phyloP scores from a whole-genome alignment of 2,329 filamentous ascomycete species.

The Dissoconium aciculare region DNA sequence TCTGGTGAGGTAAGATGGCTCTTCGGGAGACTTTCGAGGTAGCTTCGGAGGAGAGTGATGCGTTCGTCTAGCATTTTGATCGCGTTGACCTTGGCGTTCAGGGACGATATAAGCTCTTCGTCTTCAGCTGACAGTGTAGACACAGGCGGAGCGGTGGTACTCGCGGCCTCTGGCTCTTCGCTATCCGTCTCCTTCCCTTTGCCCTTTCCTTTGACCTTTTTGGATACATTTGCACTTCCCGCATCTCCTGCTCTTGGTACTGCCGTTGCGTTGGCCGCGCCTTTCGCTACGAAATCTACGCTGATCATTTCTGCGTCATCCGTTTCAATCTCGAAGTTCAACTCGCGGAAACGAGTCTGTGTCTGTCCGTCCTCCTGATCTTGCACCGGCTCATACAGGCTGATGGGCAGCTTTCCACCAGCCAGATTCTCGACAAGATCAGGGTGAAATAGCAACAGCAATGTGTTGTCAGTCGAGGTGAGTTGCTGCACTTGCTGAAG shows the following conservation, averaged over 20 bases:
- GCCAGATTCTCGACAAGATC: conserved; percentile 39
- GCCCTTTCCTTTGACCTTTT: conserved; percentile 25
- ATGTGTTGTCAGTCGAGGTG: conserved; percentile 58
- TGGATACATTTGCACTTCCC: conserved; percentile 9
- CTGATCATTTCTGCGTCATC: conserved; percentile 96
- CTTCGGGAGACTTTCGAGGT: conserved; percentile 57
- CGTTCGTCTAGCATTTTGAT: conserved; percentile 73
- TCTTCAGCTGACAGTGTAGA: conserved; percentile 43
- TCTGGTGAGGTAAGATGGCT: conserved; percentile 48
- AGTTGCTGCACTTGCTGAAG: conserved; percentile 50
- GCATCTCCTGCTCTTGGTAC: conserved; percentile 22
- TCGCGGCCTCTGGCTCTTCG: conserved; percentile 21
- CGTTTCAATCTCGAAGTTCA: conserved; percentile 80
- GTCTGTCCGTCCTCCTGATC: conserved; percentile 53
- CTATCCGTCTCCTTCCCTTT: conserved; percentile 31
- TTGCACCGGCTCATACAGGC: conserved; percentile 68
- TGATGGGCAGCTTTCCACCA: conserved; percentile 72
- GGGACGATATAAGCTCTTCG: conserved; percentile 49
- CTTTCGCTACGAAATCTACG: conserved; percentile 80
- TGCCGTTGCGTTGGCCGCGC: conserved; percentile 64
- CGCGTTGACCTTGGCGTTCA: conserved; percentile 81
- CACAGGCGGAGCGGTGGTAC: conserved; percentile 17
- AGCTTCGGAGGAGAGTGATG: conserved; percentile 43
- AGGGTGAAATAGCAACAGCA: conserved; percentile 78
- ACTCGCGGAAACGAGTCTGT: conserved; percentile 61